phyloP scores from a whole-genome alignment of 2,329 filamentous ascomycete genomes.

The Fusarium chlamydosporum region DNA sequence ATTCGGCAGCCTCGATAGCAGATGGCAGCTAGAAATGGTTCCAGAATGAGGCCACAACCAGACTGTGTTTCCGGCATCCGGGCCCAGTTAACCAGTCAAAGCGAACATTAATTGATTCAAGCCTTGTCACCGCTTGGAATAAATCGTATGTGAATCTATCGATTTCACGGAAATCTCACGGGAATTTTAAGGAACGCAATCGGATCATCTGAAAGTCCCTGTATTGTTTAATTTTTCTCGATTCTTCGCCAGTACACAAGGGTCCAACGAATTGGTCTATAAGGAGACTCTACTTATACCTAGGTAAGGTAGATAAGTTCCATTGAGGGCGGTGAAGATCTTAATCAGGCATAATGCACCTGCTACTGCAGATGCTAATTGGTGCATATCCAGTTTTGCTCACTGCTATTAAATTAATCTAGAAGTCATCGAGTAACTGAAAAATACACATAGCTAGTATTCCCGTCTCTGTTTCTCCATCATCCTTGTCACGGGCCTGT shows the following conservation, averaged over 20 bases:
- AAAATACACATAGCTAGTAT: conserved; percentile 4
- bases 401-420: conserved; percentile 29
- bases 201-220: conserved; percentile 39
- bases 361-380: conserved; percentile 15
- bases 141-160: conserved; percentile 37
- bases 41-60: conserved; percentile 57
- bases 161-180: conserved; percentile 40
- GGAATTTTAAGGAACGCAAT: conserved; percentile 46
- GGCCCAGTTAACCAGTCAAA: conserved; percentile 43
- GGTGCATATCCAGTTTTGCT: neutral
- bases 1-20: conserved; percentile 34
- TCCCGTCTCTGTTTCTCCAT: conserved; percentile 9
- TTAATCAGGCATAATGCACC: conserved; percentile 28
- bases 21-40: conserved; percentile 48
- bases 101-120: conserved; percentile 16
- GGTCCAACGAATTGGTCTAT: conserved; percentile 6
- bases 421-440: conserved; percentile 22
- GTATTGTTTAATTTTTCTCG: conserved; percentile 21
- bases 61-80: conserved; percentile 54
- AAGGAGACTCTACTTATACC: neutral
- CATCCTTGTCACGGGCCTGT: conserved; percentile 36
- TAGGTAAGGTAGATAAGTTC: too few relatives aligned
- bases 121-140: conserved; percentile 38
- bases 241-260: conserved; percentile 12
- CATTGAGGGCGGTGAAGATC: conserved; percentile 45